Conservation (phyloP, 108 stramenopile species). For the Fragilaria crotonensis region DNA sequence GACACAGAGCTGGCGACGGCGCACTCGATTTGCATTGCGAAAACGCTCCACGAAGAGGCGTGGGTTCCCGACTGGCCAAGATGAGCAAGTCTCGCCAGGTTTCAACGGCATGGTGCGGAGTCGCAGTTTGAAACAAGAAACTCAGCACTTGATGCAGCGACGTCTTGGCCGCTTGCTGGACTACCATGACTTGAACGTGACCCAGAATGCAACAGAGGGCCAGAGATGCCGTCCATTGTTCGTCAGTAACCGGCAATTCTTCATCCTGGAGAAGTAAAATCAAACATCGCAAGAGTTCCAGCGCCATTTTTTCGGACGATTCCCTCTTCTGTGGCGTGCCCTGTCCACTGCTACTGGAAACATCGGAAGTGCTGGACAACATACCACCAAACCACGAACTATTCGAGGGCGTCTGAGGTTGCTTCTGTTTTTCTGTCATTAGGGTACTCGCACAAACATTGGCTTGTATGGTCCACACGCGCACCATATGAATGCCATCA, state of each 20-base stretch:
- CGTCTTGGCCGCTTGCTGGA: constrained; percentile 36
- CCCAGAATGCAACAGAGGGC: constrained; percentile 30
- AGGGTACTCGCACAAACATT: constrained; percentile 36
- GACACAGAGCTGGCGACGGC: not conserved
- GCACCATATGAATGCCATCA: constrained; percentile 63
- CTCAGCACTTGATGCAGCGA: constrained; percentile 32
- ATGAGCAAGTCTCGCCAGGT: constrained; percentile 44
- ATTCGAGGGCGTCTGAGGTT: not conserved
- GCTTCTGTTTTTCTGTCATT: not conserved
- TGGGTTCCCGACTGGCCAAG: constrained; percentile 8
- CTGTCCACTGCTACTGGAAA: constrained; percentile 6
- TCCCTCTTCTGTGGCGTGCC: constrained; percentile 6
- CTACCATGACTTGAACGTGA: constrained; percentile 5
- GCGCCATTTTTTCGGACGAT: constrained; percentile 8
- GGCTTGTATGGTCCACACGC: constrained; percentile 76
- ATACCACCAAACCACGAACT: constrained; percentile 9
- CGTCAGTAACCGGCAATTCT: constrained; percentile 10
- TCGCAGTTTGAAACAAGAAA: constrained; percentile 10
- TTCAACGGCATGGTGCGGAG: constrained; percentile 6
- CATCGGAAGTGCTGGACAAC: not conserved
- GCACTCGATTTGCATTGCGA: constrained; percentile 9
- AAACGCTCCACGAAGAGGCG: constrained; percentile 34
- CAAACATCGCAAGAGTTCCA: constrained; percentile 41
- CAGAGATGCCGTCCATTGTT: constrained; percentile 37
- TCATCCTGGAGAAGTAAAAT: constrained; percentile 31